A percentile compares a stretch with the other conserved stretches of the same genome.
phyloP scores from a whole-genome alignment of 78 protist genomes.

The Dictyostelium citrinum region DNA sequence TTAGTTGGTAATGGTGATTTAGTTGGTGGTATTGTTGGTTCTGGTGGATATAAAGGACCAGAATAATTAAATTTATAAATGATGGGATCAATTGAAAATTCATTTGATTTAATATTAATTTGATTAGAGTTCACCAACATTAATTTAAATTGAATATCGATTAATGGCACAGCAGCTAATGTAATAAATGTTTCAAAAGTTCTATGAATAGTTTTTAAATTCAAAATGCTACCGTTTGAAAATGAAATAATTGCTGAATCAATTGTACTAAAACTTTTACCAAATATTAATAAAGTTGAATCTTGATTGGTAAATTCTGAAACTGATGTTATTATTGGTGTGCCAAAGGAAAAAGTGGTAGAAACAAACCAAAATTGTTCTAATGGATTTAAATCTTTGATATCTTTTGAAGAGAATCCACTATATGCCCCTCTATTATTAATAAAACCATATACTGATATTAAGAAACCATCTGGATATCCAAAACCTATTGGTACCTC shows the following conservation, averaged over 20 bases:
- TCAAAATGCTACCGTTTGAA: not conserved
- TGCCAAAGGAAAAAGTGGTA: not conserved
- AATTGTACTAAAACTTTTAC: not conserved
- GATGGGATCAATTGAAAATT: not conserved
- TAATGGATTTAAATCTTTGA: not conserved
- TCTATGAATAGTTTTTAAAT: not conserved
- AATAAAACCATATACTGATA: not conserved
- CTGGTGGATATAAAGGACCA: not conserved
- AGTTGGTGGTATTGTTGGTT: not conserved
- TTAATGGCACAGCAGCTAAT: not conserved
- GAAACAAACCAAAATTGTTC: not conserved
- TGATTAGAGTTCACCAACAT: too few relatives aligned
- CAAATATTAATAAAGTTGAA: not conserved
- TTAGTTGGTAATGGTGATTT: not conserved
- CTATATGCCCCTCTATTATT: not conserved
- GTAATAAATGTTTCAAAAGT: not conserved
- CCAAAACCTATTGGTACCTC: conserved; percentile 28
- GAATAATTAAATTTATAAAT: not conserved
- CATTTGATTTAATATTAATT: not conserved
- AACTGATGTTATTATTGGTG: not conserved
- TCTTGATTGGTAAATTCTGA: not conserved
- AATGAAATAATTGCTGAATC: not conserved
- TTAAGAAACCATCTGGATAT: not conserved
- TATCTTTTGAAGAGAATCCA: not conserved
- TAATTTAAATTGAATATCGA: not conserved